phyloP scores from a whole-genome alignment of 1,139 yeast species.

The Magnusiomyces suaveolens region DNA sequence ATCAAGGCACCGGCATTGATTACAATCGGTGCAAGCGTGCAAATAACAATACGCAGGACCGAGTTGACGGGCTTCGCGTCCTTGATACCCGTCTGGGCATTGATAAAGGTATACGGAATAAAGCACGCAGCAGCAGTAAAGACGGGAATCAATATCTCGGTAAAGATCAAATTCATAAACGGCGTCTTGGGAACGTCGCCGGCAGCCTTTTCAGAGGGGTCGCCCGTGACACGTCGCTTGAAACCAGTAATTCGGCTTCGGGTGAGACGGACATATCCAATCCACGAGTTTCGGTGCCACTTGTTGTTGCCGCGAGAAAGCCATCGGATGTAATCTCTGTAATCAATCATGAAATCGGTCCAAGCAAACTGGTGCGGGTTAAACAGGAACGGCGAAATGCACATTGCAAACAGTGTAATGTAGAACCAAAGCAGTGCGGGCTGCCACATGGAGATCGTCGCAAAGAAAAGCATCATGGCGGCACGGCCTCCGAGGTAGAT shows the following conservation, averaged over 20 bases:
- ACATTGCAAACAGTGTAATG: conserved; percentile 60
- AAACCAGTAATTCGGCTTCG: conserved; percentile 62
- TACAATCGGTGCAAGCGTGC: conserved; percentile 46
- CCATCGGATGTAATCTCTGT: conserved; percentile 59
- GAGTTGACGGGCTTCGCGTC: conserved; percentile 44
- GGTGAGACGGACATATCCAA: conserved; percentile 41
- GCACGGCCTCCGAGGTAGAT: conserved; percentile 58
- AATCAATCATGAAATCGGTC: conserved; percentile 63
- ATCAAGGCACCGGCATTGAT: conserved; percentile 40
- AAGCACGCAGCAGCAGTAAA: conserved; percentile 50
- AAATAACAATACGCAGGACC: conserved; percentile 41
- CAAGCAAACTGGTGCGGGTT: conserved; percentile 79
- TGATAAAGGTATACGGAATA: conserved; percentile 51
- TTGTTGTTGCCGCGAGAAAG: conserved; percentile 52
- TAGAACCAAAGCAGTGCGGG: conserved; percentile 75
- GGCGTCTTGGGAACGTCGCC: conserved; percentile 37
- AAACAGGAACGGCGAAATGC: conserved; percentile 70
- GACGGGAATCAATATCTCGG: conserved; percentile 39
- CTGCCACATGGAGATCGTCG: conserved; percentile 65
- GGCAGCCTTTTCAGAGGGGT: conserved; percentile 16
- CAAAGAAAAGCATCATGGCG: conserved; percentile 50
- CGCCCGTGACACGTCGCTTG: conserved; percentile 35
- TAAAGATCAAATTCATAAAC: conserved; percentile 43
- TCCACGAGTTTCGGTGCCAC: conserved; percentile 52
- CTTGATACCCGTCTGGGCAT: conserved; percentile 57